A percentile compares a stretch with the other conserved stretches of the same genome.
Evolutionary conservation across 2,329 filamentous ascomycete species (phyloP).

Genomic region (Teratosphaeria epicoccoides): DNA sequence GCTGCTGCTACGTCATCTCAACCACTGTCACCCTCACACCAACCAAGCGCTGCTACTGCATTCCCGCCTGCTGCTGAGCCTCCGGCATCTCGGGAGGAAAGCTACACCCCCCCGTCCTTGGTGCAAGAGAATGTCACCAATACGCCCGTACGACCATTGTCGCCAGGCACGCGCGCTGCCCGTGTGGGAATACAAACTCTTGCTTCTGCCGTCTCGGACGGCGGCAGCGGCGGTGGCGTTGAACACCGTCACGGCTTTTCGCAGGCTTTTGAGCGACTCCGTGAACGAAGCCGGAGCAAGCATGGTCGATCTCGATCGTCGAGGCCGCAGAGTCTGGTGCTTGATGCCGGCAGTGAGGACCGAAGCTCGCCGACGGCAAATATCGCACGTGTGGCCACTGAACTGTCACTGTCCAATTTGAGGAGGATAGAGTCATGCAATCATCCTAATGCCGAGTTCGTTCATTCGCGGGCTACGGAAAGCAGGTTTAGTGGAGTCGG

Average conservation of each 20-base stretch:
- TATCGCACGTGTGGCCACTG: background rate
- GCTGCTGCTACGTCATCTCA: background rate
- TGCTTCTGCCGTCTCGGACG: background rate
- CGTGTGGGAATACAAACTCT: background rate
- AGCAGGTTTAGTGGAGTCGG: background rate
- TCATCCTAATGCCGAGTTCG: conserved; percentile 12
- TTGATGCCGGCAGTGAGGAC: background rate
- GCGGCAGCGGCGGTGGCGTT: background rate
- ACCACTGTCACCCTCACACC: background rate
- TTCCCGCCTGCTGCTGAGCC: background rate
- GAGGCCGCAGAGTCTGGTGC: background rate
- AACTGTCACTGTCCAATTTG: background rate
- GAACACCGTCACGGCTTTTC: background rate
- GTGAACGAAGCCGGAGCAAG: conserved; percentile 3
- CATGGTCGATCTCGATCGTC: background rate
- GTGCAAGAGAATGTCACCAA: background rate
- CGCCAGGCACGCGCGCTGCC: background rate
- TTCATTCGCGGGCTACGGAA: conserved; percentile 7
- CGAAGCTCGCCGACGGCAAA: background rate
- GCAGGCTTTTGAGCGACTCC: conserved; percentile 5
- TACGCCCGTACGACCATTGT: background rate
- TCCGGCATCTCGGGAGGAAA: background rate
- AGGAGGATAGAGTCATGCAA: conserved; percentile 17
- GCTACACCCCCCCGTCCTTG: background rate
- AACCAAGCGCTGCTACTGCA: background rate